Evolutionary conservation across 2,329 filamentous ascomycete species (phyloP), one percentile per base, ranked within the genome.

Genomic region (Tolypocladium cylindrosporum): DNA sequence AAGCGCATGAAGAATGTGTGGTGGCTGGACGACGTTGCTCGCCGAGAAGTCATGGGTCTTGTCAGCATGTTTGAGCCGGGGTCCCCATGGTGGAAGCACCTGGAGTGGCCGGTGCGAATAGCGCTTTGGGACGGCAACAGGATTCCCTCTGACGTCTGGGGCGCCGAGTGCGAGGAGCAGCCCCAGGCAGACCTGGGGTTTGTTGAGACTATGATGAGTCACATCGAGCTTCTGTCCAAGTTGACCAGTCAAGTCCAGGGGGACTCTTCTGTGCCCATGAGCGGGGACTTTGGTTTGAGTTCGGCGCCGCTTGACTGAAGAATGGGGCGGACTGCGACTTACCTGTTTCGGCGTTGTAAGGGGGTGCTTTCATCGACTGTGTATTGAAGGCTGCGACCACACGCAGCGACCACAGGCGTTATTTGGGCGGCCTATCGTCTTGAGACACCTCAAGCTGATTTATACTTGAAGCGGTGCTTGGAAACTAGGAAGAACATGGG

Each of bases 21-120:
- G 87, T 90, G 87, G 87, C 73, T 89, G 36, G 78, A 84, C 24
- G 85, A 86, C 43, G 85, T 88, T 65, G 81, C 85, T 9, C 79
- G 80, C 19, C 79, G 83, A 57, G 83, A 90, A 64, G 82, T 90
- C 19, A 80, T 83, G 66, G 85, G 86, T 24, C 77, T 88, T 31
- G 77, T 84, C 24, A 79, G 78, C 41, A 70, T 84, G 41, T 85
- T 85, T 66, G 79, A 83, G 64, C 75, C 78, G 2, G 79, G 82
- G 54, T 83, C 80, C 34, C 74, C 76, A 55, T 85, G 82, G 82
- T 84, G 81, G 82, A 76, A 78, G 40, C 81, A 84, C 61, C 73
- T 85, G 7, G 80, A 84, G 63, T 85, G 82, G 82, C 81, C 82
- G 1, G 72, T 84, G 56, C 76, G 79, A 11, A 82, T 85, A 54